Percentiles rank a stretch among this genome's conserved stretches.
phyloP scores from a whole-genome alignment of 768 basidiomycete genomes.

The Leccinum ochraceum region DNA sequence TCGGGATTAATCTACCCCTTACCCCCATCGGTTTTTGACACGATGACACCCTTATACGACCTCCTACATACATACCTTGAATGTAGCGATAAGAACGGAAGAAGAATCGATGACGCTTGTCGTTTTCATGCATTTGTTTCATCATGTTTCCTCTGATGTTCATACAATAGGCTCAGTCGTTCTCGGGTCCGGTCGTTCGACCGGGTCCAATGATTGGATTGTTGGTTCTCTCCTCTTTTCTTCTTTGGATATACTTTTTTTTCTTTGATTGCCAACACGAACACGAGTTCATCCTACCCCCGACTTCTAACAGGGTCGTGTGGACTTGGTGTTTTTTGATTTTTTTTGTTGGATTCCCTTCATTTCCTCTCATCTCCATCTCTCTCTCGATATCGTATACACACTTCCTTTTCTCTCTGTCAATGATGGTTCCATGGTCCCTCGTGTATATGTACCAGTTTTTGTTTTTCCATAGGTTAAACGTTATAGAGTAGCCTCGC shows the following conservation, averaged over 20 bases:
- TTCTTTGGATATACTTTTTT: neutral
- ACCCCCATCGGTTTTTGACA: neutral
- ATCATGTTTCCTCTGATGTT: neutral
- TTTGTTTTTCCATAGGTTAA: neutral
- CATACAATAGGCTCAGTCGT: neutral
- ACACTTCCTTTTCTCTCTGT: neutral
- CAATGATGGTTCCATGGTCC: neutral
- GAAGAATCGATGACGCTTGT: neutral
- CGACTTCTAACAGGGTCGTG: neutral
- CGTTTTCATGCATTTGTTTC: neutral
- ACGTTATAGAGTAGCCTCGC: no score
- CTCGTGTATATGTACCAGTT: neutral
- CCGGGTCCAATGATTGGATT: neutral
- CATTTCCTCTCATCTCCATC: neutral
- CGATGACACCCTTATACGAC: neutral
- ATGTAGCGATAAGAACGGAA: neutral
- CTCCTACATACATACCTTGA: neutral
- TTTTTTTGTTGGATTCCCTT: no score
- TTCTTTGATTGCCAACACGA: neutral
- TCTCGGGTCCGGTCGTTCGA: neutral
- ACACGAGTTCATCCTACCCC: neutral
- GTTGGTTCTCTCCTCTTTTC: neutral
- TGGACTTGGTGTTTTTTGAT: neutral
- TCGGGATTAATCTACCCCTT: neutral
- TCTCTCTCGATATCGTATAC: neutral